A percentile compares a stretch with the other conserved stretches of the same genome.
These are phyloP conservation scores for Thamnidium elegans DNA, from an alignment of 192 early-diverging fungal genomes.

Conservation along the genomic window DNA sequence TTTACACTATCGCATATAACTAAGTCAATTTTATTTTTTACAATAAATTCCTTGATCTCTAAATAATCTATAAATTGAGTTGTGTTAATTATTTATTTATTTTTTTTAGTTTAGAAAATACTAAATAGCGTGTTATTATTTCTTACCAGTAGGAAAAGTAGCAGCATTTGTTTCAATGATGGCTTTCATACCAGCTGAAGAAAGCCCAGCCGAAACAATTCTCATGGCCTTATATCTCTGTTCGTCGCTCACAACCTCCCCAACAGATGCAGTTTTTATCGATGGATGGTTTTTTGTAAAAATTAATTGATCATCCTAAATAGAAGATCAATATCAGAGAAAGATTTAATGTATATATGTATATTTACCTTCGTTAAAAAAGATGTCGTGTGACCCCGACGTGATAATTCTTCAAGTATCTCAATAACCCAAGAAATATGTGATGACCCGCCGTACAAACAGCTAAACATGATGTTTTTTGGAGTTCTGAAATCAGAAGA, in stretches of 20 bases:
- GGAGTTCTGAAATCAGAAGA: not conserved
- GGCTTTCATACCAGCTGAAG: too few relatives aligned
- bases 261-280: too few relatives aligned
- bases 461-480: slow-evolving; percentile 10
- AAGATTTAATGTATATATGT: not conserved
- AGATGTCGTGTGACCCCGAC: not conserved
- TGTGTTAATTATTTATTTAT: too few relatives aligned
- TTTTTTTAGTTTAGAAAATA: not conserved
- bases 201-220: too few relatives aligned
- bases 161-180: too few relatives aligned
- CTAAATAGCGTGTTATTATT: not conserved
- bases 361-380: not conserved
- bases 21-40: not conserved
- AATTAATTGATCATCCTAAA: not conserved
- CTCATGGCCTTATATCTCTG: too few relatives aligned
- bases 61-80: not conserved
- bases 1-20: not conserved
- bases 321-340: too few relatives aligned
- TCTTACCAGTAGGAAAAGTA: not conserved
- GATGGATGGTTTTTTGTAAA: too few relatives aligned
- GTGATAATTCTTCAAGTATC: slow-evolving; percentile 6
- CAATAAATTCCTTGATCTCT: not conserved
- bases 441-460: not conserved
- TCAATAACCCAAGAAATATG: slow-evolving; percentile 3
- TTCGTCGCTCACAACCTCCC: too few relatives aligned